Conservation (phyloP, 306 rosid species). For the Mimosa bimucronata region DNA sequence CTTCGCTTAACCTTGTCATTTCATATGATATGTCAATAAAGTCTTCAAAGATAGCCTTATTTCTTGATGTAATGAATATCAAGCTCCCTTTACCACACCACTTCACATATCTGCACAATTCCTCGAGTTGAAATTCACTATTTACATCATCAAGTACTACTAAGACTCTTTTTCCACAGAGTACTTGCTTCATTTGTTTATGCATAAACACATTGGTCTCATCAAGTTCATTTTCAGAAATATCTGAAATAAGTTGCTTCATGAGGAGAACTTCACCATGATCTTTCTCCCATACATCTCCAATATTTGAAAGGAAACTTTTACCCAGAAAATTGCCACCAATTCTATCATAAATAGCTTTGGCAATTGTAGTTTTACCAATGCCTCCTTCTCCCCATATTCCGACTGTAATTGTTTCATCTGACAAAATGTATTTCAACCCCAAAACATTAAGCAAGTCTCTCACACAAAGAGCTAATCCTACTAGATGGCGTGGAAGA, state of each 20-base stretch:
- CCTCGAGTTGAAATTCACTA: not conserved
- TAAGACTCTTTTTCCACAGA: not conserved
- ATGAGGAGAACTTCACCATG: not conserved
- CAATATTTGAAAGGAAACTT: not conserved
- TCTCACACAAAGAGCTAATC: not conserved
- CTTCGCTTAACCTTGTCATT: not conserved
- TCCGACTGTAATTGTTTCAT: not conserved
- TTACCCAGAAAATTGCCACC: not conserved
- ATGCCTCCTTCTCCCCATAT: not conserved
- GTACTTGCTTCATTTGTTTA: not conserved
- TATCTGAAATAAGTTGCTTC: not conserved
- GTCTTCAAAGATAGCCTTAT: not conserved
- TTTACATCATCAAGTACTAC: not conserved
- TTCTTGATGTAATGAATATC: not conserved
- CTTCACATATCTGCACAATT: not conserved
- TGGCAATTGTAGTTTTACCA: not conserved
- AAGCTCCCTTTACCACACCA: not conserved
- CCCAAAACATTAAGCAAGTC: not conserved
- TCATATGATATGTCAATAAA: not conserved
- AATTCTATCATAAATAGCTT: not conserved
- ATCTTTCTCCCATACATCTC: not conserved
- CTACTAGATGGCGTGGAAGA: not conserved
- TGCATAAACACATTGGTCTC: not conserved
- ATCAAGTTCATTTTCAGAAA: not conserved
- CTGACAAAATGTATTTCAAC: not conserved